These are phyloP conservation scores for Torrubiella hemipterigena DNA, from an alignment of 2,329 filamentous ascomycete genomes.

Conservation along the genomic window DNA sequence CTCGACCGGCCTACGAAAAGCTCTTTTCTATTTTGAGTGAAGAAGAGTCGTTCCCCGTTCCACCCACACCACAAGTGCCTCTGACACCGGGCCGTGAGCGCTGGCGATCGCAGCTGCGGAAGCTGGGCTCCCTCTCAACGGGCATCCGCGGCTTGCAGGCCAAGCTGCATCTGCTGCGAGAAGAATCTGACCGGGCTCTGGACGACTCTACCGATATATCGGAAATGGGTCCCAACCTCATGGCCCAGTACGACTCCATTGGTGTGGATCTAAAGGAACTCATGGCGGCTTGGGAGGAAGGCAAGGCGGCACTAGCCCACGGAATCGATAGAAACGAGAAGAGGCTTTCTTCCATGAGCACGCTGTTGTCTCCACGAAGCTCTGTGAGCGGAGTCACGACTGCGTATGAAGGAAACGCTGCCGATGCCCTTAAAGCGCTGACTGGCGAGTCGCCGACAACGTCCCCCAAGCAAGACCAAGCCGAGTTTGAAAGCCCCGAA, in stretches of 20 bases:
- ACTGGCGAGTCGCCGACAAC: slow-evolving; percentile 55
- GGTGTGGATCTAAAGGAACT: slow-evolving; percentile 73
- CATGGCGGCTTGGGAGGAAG: slow-evolving; percentile 76
- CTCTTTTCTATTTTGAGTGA: slow-evolving; percentile 62
- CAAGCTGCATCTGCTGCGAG: slow-evolving; percentile 82
- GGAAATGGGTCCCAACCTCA: slow-evolving; percentile 66
- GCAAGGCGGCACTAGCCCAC: slow-evolving; percentile 68
- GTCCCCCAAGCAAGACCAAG: slow-evolving; percentile 39
- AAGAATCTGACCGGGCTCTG: slow-evolving; percentile 72
- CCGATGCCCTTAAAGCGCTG: slow-evolving; percentile 61
- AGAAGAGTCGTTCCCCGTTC: slow-evolving; percentile 54
- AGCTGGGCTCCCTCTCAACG: slow-evolving; percentile 77
- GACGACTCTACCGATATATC: slow-evolving; percentile 62
- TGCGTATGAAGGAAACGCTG: slow-evolving; percentile 37
- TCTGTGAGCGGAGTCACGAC: slow-evolving; percentile 58
- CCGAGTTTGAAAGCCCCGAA: slow-evolving; percentile 57
- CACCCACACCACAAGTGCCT: slow-evolving; percentile 45
- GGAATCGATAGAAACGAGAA: slow-evolving; percentile 75
- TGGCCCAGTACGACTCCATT: slow-evolving; percentile 90
- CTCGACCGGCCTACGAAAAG: slow-evolving; percentile 49
- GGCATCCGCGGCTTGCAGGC: slow-evolving; percentile 87
- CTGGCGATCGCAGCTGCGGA: slow-evolving; percentile 75
- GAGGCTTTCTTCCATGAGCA: slow-evolving; percentile 51
- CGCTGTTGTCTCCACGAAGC: slow-evolving; percentile 43
- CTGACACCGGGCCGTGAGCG: slow-evolving; percentile 68